A percentile compares a stretch with the other conserved stretches of the same genome.
These are phyloP conservation scores for Funneliformis geosporum DNA, from an alignment of 192 early-diverging fungal species.

Conservation along the genomic window DNA sequence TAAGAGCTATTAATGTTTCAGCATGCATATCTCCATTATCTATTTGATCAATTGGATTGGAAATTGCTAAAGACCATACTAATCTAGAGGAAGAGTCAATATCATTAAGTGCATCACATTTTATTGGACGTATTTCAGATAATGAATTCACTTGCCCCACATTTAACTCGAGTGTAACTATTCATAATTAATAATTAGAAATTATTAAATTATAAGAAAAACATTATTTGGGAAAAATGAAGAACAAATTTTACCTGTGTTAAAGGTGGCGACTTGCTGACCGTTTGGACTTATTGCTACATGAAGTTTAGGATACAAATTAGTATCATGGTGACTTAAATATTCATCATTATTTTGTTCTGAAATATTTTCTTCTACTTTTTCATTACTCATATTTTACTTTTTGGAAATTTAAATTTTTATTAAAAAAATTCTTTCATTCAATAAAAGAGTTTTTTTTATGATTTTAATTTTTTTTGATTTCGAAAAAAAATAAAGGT, in stretches of 20 bases:
- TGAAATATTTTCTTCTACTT: too few relatives aligned
- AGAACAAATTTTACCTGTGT: not conserved
- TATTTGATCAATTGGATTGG: not conserved
- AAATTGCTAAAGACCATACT: slow-evolving; percentile 1
- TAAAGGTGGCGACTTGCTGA: not conserved
- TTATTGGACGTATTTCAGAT: not conserved
- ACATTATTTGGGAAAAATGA: not conserved
- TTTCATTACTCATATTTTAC: too few relatives aligned
- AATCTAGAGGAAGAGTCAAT: not conserved
- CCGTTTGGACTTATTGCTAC: slow-evolving; percentile 11
- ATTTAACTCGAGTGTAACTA: not conserved
- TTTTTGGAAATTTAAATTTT: too few relatives aligned
- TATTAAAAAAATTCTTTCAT: too few relatives aligned
- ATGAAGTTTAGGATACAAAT: not conserved
- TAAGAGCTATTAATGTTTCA: slow-evolving; percentile 1
- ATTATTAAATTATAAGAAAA: not conserved
- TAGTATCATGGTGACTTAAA: too few relatives aligned
- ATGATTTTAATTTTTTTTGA: too few relatives aligned
- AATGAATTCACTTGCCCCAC: not conserved
- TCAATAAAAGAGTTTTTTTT: too few relatives aligned
- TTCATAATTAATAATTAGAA: not conserved
- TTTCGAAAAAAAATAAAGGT: too few relatives aligned
- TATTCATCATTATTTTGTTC: too few relatives aligned
- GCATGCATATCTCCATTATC: not conserved
- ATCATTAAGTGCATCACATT: not conserved